Base-by-base conservation (phyloP, 306 rosid genomes). In the Dalbergia cultrata region DNA sequence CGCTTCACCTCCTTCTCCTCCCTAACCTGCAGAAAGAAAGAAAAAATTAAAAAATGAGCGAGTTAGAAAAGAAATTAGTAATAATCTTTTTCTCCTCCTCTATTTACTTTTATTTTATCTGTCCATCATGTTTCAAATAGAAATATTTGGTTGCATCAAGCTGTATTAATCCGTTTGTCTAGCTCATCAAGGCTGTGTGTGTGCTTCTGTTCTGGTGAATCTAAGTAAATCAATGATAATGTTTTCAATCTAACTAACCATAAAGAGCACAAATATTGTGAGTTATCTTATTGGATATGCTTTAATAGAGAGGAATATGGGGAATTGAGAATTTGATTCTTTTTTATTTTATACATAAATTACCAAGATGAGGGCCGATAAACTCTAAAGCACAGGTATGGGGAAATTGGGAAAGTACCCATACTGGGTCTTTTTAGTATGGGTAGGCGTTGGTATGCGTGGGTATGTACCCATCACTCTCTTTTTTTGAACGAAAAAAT, bases 181-280 rank as follows among this genome's bases (percentile, higher is more conserved):
- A 1, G 31, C 31, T 57, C 4, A 45, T 44, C 63, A 43, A 26
- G 14, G 16, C 13, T 75, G 5, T 41, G 77, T 37, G 31, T 6
- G 5, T 61, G 54, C 43, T 47, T 66, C 37, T 22, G 10, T 71
- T 58, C n/a, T 72, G 56, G 39, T 78, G 19, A 18, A 63, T 54
- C 41, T 47, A 59, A 31, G 45, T 14, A 21, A 73, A 81, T 64
- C 50, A 39, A 31, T 41, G 61, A 26, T 31, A 52, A 52, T 41
- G 49, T 21, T 71, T 72, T 26, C 41, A 41, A 14, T 74, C 72
- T 80, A 41, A 63, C 67, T 43, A 54, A 58, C 19, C n/a, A 57
- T 37, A 26, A 2, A 26, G 31, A 26, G 31, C 31, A 26, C 31
- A 26, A 26, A 26, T 26, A 26, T 26, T 26, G 31, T 26, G 1